Base-by-base conservation (phyloP, 2,329 filamentous ascomycete genomes). In the Reticulascus tulasneorum region DNA sequence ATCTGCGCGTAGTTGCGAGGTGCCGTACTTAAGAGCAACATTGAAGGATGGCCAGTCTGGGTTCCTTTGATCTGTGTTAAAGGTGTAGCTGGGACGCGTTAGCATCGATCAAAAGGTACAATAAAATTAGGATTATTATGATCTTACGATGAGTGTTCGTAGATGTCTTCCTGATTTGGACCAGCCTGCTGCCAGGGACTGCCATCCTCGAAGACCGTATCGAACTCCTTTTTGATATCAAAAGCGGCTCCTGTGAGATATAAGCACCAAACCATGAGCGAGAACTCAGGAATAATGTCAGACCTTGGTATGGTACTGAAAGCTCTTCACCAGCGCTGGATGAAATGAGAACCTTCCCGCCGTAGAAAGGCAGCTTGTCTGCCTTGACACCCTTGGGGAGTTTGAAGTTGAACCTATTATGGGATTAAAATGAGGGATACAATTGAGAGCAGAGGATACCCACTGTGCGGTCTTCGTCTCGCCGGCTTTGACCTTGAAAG, bases 71-170 rank as follows among this genome's bases (percentile, higher is more conserved):
- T 45, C 34, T 2, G 55, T 38, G 29, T 56, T 44, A 42, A 56
- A 56, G 7, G 52, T 53, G 35, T 50, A 53, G 29, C 48, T 55
- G 21, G 49, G n/a, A n/a, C n/a, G n/a, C n/a, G n/a, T n/a, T n/a
- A n/a, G n/a, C n/a, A n/a, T n/a, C n/a, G n/a, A n/a, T n/a, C n/a
- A n/a, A n/a, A n/a, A n/a, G n/a, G n/a, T n/a, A n/a, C n/a, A n/a
- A n/a, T n/a, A n/a, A n/a, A n/a, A n/a, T n/a, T n/a, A n/a, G n/a
- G n/a, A n/a, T n/a, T n/a, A n/a, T n/a, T n/a, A n/a, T n/a, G n/a
- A n/a, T n/a, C n/a, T n/a, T n/a, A n/a, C n/a, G n/a, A n/a, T n/a
- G n/a, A n/a, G n/a, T n/a, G n/a, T n/a, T n/a, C n/a, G n/a, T n/a
- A n/a, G n/a, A n/a, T n/a, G n/a, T n/a, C n/a, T n/a, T n/a, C n/a